Evolutionary conservation across 2,329 filamentous ascomycete genomes (phyloP).

Genomic region (Endoconidiophora polonica): DNA sequence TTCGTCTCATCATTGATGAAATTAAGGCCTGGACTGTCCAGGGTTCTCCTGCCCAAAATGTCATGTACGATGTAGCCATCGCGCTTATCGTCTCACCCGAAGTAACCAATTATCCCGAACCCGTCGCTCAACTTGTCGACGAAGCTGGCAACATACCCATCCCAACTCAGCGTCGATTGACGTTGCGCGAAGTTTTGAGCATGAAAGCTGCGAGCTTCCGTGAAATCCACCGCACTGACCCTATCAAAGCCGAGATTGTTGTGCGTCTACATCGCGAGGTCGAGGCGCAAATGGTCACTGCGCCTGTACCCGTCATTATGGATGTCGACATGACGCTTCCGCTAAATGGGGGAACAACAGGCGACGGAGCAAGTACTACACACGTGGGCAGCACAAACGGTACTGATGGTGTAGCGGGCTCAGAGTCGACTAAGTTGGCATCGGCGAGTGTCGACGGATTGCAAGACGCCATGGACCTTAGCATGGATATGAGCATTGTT

Average conservation of each 20-base stretch:
- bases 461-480: constrained; percentile 1
- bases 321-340: constrained; percentile 25
- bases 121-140: constrained; percentile 21
- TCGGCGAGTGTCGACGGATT: constrained; percentile 23
- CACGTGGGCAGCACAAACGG: constrained; percentile 17
- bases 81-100: constrained; percentile 54
- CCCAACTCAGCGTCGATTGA: constrained; percentile 31
- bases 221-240: constrained; percentile 38
- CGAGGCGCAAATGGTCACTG: constrained; percentile 43
- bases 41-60: constrained; percentile 37
- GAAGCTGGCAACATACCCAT: constrained; percentile 22
- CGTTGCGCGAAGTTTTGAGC: constrained; percentile 43
- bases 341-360: constrained; percentile 21
- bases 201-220: constrained; percentile 40
- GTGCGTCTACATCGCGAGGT: constrained; percentile 47
- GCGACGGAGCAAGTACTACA: constrained; percentile 14
- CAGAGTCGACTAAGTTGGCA: constrained; percentile 15
- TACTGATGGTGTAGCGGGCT: constrained; percentile 25
- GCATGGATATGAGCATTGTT: constrained; percentile 8
- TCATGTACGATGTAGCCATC: constrained; percentile 52
- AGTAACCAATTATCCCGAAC: constrained; percentile 26
- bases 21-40: constrained; percentile 26
- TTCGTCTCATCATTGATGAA: constrained; percentile 50
- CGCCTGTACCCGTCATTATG: constrained; percentile 26
- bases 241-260: constrained; percentile 40